Percentiles rank a stretch among this genome's conserved stretches.
These are phyloP conservation scores for Hemileccinum rubropunctum DNA, from an alignment of 768 basidiomycete species.

Conservation along the genomic window DNA sequence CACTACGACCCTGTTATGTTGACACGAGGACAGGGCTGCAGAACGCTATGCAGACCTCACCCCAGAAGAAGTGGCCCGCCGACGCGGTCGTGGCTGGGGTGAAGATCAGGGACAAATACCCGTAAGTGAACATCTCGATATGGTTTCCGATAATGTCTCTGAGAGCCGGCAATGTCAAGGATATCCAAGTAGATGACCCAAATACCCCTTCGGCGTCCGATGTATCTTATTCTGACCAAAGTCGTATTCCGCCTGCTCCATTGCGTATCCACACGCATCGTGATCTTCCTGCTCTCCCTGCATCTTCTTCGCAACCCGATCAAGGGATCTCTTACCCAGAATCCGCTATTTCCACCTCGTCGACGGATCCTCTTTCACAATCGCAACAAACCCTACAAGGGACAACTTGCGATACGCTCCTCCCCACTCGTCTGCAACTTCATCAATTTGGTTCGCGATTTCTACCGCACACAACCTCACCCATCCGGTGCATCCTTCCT, in stretches of 20 bases:
- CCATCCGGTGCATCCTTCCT: conserved; percentile 74
- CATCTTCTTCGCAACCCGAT: conserved; percentile 6
- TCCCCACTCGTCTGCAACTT: conserved; percentile 63
- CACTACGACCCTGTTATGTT: neutral
- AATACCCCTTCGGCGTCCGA: conserved; percentile 1
- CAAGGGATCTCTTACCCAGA: conserved; percentile 3
- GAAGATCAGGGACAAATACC: conserved; percentile 31
- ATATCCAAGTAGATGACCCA: conserved; percentile 11
- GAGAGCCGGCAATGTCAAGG: conserved; percentile 8
- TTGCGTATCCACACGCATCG: conserved; percentile 47
- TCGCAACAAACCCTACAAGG: conserved; percentile 34
- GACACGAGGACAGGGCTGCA: conserved; percentile 57
- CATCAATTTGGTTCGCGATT: conserved; percentile 85
- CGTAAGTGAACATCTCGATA: conserved; percentile 11
- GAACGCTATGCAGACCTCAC: conserved; percentile 72
- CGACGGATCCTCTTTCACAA: conserved; percentile 26
- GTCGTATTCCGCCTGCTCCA: conserved; percentile 8
- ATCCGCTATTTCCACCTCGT: conserved; percentile 11
- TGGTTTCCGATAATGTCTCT: conserved; percentile 4
- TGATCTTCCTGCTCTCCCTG: conserved; percentile 30
- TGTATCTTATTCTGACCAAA: conserved; percentile 8
- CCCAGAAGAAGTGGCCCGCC: conserved; percentile 52
- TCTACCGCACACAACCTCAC: conserved; percentile 73
- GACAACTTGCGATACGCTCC: conserved; percentile 48
- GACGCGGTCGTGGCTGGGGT: conserved; percentile 73